phyloP scores from a whole-genome alignment of 768 basidiomycete genomes.

The Holtermannia corniformis region DNA sequence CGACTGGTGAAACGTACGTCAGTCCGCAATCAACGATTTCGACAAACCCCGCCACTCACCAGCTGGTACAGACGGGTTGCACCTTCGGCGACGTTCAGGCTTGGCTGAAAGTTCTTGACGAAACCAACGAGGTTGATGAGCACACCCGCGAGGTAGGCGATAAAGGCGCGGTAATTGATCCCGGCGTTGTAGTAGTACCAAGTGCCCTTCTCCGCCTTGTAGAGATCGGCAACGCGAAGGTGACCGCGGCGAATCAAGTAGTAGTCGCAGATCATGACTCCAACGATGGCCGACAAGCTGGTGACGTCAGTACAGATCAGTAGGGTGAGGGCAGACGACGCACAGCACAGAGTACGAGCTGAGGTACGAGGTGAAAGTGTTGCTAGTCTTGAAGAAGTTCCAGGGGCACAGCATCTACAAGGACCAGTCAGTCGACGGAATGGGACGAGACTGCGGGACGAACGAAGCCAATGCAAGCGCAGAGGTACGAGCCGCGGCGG shows the following conservation, averaged over 20 bases:
- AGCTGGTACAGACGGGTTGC: slow-evolving; percentile 49
- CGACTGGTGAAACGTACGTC: slow-evolving; percentile 54
- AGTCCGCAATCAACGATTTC: neutral
- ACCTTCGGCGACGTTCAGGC: slow-evolving; percentile 50
- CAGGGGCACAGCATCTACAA: slow-evolving; percentile 21
- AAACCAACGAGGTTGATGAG: slow-evolving; percentile 76
- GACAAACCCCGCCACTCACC: slow-evolving; percentile 34
- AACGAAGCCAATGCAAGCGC: slow-evolving; percentile 64
- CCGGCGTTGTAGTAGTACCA: slow-evolving; percentile 72
- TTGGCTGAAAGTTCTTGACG: slow-evolving; percentile 54
- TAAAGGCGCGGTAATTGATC: slow-evolving; percentile 57
- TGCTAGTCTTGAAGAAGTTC: slow-evolving; percentile 64
- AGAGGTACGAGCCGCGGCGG: slow-evolving; percentile 71
- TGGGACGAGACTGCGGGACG: slow-evolving; percentile 47
- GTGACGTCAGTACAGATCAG: slow-evolving; percentile 3
- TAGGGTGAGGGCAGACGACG: slow-evolving; percentile 42
- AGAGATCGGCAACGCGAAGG: slow-evolving; percentile 63
- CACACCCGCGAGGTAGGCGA: slow-evolving; percentile 51
- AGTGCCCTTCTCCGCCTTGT: slow-evolving; percentile 49
- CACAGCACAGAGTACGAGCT: slow-evolving; percentile 67
- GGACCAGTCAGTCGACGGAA: neutral
- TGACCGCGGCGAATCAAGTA: slow-evolving; percentile 63
- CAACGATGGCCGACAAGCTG: slow-evolving; percentile 53
- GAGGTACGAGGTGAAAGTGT: slow-evolving; percentile 68
- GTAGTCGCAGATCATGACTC: slow-evolving; percentile 76